Percentiles rank a stretch among this genome's conserved stretches.
Evolutionary conservation across 805 yeast genomes (phyloP).

Genomic region (Saccharomycodes ludwigii): DNA sequence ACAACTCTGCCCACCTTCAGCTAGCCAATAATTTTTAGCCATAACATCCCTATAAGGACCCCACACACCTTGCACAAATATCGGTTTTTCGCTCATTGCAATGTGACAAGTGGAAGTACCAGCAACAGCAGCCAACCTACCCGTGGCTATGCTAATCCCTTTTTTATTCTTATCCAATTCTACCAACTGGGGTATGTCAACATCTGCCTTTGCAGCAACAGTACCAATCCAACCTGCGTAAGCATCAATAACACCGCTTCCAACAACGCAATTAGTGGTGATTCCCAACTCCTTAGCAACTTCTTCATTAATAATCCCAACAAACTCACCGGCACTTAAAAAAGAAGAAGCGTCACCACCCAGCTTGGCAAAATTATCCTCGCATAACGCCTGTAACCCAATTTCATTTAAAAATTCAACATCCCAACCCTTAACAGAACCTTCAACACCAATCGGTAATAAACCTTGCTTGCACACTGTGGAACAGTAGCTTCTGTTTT

Average conservation of each 20-base stretch:
- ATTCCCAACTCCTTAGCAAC: constrained; percentile 82
- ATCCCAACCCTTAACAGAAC: constrained; percentile 82
- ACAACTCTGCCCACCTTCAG: constrained; percentile 98
- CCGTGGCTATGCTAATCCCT: constrained; percentile 52
- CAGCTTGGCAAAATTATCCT: constrained; percentile 60
- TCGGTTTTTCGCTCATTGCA: constrained; percentile 64
- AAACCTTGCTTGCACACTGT: constrained; percentile 94
- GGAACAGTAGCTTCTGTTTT: constrained; percentile 80
- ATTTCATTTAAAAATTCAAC: constrained; percentile 55
- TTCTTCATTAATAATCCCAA: constrained; percentile 53
- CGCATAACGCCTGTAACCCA: constrained; percentile 66
- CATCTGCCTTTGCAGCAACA: constrained; percentile 77
- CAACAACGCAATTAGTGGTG: constrained; percentile 69
- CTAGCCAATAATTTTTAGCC: constrained; percentile 85
- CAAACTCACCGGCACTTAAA: constrained; percentile 79
- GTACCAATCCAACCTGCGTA: constrained; percentile 99
- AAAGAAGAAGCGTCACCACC: constrained; percentile 56
- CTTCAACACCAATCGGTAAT: constrained; percentile 86
- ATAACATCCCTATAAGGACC: constrained; percentile 94
- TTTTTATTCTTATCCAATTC: constrained; percentile 33
- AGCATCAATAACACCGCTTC: constrained; percentile 94
- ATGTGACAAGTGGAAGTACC: constrained; percentile 98
- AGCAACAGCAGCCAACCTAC: constrained; percentile 93
- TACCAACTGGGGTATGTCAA: constrained; percentile 35
- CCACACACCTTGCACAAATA: constrained; percentile 96